These are phyloP conservation scores for Thalassiosira exigua DNA, from an alignment of 352 stramenopile species.

Conservation along the genomic window DNA sequence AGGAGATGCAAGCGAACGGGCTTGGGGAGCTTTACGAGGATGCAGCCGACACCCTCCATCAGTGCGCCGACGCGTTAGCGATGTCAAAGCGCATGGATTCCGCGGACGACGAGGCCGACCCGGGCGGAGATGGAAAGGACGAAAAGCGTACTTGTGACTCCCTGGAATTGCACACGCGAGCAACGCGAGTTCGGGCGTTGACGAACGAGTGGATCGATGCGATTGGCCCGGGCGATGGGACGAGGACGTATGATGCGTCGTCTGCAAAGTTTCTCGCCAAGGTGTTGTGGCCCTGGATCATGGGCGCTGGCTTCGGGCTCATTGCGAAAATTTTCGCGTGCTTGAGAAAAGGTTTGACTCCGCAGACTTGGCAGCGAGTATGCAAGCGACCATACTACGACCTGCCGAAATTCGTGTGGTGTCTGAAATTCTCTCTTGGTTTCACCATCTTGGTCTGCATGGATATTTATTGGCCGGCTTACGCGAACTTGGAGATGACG, in stretches of 20 bases:
- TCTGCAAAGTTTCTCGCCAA: not conserved
- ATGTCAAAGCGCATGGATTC: not conserved
- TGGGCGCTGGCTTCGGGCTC: not conserved
- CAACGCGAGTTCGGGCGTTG: not conserved
- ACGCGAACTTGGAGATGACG: constrained; percentile 7
- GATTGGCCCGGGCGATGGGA: not conserved
- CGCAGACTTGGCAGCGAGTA: not conserved
- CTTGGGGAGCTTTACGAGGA: not conserved
- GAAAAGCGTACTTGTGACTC: constrained; percentile 11
- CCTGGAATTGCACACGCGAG: not conserved
- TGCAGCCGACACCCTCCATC: constrained; percentile 5
- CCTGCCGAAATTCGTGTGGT: constrained; percentile 20
- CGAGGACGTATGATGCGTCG: not conserved
- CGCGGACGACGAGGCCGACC: not conserved
- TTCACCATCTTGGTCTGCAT: constrained; percentile 1
- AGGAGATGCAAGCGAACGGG: not conserved
- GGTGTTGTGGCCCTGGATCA: not conserved
- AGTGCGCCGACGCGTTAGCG: constrained; percentile 5
- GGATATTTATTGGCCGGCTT: constrained; percentile 12
- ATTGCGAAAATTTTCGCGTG: not conserved
- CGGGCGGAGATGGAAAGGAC: not conserved
- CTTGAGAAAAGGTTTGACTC: not conserved
- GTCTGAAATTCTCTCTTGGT: constrained; percentile 20
- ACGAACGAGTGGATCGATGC: not conserved
- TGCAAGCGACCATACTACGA: not conserved